Conservation (phyloP, 2,329 filamentous ascomycete genomes). For the Magnaporthiopsis incrustans region DNA sequence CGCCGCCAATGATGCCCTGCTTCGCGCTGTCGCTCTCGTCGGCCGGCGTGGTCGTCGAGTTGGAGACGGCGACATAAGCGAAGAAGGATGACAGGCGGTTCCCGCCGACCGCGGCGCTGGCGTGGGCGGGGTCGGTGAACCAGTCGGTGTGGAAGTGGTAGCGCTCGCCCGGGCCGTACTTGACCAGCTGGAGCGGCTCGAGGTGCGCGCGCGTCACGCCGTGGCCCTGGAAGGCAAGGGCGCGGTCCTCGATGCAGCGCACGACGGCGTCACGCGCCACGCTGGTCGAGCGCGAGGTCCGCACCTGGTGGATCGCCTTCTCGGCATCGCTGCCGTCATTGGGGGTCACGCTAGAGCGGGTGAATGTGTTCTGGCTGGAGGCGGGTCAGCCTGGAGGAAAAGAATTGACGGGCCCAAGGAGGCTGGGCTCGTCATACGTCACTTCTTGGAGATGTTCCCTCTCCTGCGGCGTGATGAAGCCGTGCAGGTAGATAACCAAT, state of each 20-base stretch:
- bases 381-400: not conserved
- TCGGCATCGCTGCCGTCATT: slow-evolving; percentile 13
- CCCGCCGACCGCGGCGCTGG: slow-evolving; percentile 30
- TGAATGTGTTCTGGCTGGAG: slow-evolving; percentile 32
- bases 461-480: slow-evolving; percentile 36
- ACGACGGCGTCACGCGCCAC: slow-evolving; percentile 33
- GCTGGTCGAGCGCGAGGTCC: slow-evolving; percentile 38
- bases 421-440: slow-evolving; percentile 23
- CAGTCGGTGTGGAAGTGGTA: slow-evolving; percentile 45
- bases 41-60: slow-evolving; percentile 13
- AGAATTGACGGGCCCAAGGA: not conserved
- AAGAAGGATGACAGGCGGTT: slow-evolving; percentile 40
- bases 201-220: slow-evolving; percentile 28
- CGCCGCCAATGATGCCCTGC: slow-evolving; percentile 26
- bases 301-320: slow-evolving; percentile 26
- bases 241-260: slow-evolving; percentile 38
- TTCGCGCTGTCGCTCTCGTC: not conserved
- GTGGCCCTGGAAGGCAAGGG: slow-evolving; percentile 37
- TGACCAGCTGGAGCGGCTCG: slow-evolving; percentile 40
- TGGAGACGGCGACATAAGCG: slow-evolving; percentile 32
- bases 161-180: slow-evolving; percentile 34
- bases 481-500: slow-evolving; percentile 39
- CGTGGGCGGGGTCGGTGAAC: slow-evolving; percentile 32
- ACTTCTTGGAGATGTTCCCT: slow-evolving; percentile 31
- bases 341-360: slow-evolving; percentile 31